Evolutionary conservation across 257 asterid genomes (phyloP).

Genomic region (Eucommia ulmoides): DNA sequence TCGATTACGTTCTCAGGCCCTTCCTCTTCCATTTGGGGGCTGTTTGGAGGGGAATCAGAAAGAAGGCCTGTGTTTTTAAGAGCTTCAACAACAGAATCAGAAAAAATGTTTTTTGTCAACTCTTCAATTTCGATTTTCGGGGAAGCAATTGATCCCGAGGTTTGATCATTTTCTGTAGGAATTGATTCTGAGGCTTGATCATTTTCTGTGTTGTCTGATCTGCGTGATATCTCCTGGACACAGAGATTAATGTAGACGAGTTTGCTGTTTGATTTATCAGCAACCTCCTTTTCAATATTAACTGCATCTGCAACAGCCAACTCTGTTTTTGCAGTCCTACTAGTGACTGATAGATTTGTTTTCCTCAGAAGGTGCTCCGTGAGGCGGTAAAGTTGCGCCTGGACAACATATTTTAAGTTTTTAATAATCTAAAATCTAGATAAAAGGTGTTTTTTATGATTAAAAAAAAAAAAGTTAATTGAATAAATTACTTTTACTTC

Average conservation of each 20-base stretch:
- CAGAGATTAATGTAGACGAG: constrained; percentile 80
- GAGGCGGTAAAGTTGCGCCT: constrained; percentile 94
- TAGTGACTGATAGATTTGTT: constrained; percentile 39
- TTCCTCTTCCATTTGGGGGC: constrained; percentile 45
- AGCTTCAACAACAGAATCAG: constrained; percentile 62
- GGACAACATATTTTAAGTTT: constrained; percentile 7
- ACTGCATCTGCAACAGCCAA: constrained; percentile 94
- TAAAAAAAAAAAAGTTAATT: neutral
- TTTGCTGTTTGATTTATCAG: constrained; percentile 86
- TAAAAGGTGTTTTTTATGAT: too few species aligned
- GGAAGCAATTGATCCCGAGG: constrained; percentile 26
- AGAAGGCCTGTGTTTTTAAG: constrained; percentile 73
- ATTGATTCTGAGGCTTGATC: constrained; percentile 33
- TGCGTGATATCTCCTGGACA: constrained; percentile 68
- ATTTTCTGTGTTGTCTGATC: constrained; percentile 30
- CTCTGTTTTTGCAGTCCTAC: constrained; percentile 80
- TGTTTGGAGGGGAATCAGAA: constrained; percentile 88
- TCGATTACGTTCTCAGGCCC: constrained; percentile 68
- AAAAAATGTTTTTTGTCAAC: constrained; percentile 20
- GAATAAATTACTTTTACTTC: neutral
- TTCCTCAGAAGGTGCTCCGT: constrained; percentile 75
- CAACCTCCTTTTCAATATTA: constrained; percentile 77
- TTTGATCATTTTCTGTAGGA: constrained; percentile 24
- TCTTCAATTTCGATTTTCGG: constrained; percentile 24
- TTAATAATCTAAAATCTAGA: neutral